Evolutionary conservation across 2,329 filamentous ascomycete species (phyloP).

Genomic region (Diaporthe aspalathi): DNA sequence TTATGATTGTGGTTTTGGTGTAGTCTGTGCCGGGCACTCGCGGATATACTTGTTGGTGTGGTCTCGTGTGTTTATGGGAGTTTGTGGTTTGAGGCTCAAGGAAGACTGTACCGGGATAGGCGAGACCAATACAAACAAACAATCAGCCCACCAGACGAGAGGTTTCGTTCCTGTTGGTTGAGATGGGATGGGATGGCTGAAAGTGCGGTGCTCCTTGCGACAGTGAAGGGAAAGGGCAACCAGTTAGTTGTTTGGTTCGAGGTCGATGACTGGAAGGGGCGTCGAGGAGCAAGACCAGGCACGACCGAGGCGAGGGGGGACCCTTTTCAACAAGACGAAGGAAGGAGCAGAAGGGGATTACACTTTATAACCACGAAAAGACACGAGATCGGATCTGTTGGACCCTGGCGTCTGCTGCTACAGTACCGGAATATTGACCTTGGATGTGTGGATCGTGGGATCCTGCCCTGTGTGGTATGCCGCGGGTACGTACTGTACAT

Average conservation of each 20-base stretch:
- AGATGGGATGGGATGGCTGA: neutral
- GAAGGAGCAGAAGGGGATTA: neutral
- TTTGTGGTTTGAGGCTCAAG: neutral
- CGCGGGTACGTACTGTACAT: too few species aligned
- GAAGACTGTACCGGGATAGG: neutral
- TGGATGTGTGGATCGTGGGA: neutral
- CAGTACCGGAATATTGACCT: neutral
- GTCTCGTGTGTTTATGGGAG: neutral
- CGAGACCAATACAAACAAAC: conserved; percentile 3
- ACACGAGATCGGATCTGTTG: conserved; percentile 17
- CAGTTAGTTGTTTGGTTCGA: neutral
- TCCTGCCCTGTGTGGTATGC: too few species aligned
- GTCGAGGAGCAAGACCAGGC: conserved; percentile 23
- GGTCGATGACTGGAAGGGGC: conserved; percentile 16
- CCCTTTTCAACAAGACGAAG: neutral
- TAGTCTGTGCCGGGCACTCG: neutral
- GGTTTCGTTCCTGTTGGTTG: neutral
- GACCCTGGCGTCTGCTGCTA: neutral
- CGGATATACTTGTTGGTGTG: neutral
- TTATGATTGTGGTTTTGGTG: neutral
- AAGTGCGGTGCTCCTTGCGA: conserved; percentile 13
- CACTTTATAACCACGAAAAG: conserved; percentile 14
- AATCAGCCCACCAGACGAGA: neutral
- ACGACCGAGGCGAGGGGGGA: neutral
- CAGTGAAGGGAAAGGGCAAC: conserved; percentile 33